These are phyloP conservation scores for Pholiota conissans DNA, from an alignment of 768 basidiomycete genomes.

Conservation along the genomic window DNA sequence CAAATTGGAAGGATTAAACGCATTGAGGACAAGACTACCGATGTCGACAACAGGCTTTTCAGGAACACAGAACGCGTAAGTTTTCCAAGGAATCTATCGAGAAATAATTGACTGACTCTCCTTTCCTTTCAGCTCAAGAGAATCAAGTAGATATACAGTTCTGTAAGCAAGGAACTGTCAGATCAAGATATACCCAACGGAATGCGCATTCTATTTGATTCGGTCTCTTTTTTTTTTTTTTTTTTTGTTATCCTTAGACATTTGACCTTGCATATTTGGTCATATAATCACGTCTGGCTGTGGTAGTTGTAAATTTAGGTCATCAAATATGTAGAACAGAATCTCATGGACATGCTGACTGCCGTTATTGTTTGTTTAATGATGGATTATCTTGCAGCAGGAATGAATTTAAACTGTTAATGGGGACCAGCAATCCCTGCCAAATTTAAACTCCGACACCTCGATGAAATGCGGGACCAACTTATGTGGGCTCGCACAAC, in stretches of 20 bases:
- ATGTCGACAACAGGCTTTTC: conserved; percentile 72
- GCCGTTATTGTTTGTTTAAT: too few relatives aligned
- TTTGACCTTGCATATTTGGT: background rate
- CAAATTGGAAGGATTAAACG: conserved; percentile 82
- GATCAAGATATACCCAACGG: background rate
- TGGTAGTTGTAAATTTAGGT: background rate
- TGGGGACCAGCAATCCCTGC: too few relatives aligned
- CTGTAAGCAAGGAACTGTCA: too few relatives aligned
- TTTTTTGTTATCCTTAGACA: background rate
- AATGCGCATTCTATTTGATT: background rate
- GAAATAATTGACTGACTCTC: conserved; percentile 12
- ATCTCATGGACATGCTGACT: too few relatives aligned
- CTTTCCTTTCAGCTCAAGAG: conserved; percentile 50
- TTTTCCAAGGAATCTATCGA: conserved; percentile 11
- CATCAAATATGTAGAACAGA: background rate
- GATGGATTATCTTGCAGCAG: too few relatives aligned
- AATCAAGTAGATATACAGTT: conserved; percentile 42
- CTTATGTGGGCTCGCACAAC: too few relatives aligned
- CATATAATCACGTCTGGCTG: background rate
- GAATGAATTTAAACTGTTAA: too few relatives aligned
- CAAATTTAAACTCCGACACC: too few relatives aligned
- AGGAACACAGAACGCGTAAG: conserved; percentile 81
- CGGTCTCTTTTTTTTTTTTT: background rate
- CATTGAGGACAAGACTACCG: conserved; percentile 77
- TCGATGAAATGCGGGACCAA: too few relatives aligned